phyloP scores from a whole-genome alignment of 306 rosid species.

The Oemleria cerasiformis region DNA sequence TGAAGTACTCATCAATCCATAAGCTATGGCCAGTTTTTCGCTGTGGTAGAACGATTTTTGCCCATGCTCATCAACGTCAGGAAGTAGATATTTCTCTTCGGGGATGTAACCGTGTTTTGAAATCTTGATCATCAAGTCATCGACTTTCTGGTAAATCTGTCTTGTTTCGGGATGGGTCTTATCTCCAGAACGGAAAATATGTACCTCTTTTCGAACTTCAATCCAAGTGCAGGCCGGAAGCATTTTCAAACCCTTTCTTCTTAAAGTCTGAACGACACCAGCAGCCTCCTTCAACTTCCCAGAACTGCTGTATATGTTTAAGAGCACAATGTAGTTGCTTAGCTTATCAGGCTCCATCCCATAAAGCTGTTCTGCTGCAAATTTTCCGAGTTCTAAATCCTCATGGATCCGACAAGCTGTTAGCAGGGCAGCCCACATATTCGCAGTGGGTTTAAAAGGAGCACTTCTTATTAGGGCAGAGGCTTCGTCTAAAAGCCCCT shows the following conservation, averaged over 20 bases:
- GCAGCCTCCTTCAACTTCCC: conserved; percentile 81
- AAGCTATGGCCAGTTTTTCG: conserved; percentile 82
- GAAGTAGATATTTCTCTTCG: conserved; percentile 48
- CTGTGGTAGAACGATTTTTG: conserved; percentile 52
- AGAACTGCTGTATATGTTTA: conserved; percentile 59
- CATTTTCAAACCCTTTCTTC: conserved; percentile 75
- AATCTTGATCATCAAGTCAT: conserved; percentile 59
- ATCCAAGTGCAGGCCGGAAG: conserved; percentile 71
- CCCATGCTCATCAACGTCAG: conserved; percentile 75
- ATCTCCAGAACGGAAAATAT: conserved; percentile 59
- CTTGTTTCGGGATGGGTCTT: conserved; percentile 44
- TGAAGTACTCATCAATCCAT: conserved; percentile 60
- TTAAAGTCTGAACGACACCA: conserved; percentile 64
- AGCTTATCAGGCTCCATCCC: conserved; percentile 81
- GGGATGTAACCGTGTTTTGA: conserved; percentile 48
- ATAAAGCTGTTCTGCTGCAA: conserved; percentile 75
- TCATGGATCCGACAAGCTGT: conserved; percentile 74
- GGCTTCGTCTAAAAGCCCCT: conserved; percentile 75
- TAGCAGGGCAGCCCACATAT: conserved; percentile 90
- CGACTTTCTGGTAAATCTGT: conserved; percentile 57
- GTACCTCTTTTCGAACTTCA: conserved; percentile 56
- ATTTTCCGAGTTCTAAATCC: conserved; percentile 72
- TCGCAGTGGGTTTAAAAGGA: conserved; percentile 70
- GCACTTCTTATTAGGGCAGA: conserved; percentile 52
- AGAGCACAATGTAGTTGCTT: conserved; percentile 63